Evolutionary conservation across 345 rosid genomes (phyloP), one percentile per base, ranked within the genome.

Genomic region (Gossypium thurberi): DNA sequence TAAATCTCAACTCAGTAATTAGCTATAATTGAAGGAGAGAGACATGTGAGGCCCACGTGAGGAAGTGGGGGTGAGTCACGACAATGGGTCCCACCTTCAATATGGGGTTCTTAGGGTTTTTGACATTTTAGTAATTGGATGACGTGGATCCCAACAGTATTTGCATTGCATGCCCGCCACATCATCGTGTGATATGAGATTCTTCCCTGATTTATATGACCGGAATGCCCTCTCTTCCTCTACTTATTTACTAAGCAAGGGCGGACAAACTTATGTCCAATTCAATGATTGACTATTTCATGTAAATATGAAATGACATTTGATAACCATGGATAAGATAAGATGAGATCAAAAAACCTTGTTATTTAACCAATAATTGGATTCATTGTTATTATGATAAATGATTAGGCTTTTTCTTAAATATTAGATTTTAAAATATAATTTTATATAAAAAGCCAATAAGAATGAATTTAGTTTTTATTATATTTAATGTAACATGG

Each of bases 401-500:
- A 10, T 23, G 26, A 21, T 57, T 57, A 23, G 33, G 28, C 7
- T 57, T 33, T 33, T 33, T 5, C 7, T 33, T 33, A 33, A 33
- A 5, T 33, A 33, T 33, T 33, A 5, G 0, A 33, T 33, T 5
- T 33, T 4, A 33, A 33, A 33, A 33, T 4, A 33, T 4, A 33
- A 33, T 33, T 33, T 33, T 33, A 33, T 33, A 0, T 33, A 33
- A 33, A 33, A 33, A 33, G 0, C 6, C 40, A 33, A 33, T 1
- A 33, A 33, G 0, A 4, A 33, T 4, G 37, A 33, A 33, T 33
- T 33, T 33, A 33, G 1, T 33, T 33, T 26, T 33, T 33, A 0
- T 4, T 33, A 33, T 4, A 33, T 0, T 5, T 33, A 1, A 33
- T 5, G 0, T 33, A 5, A 33, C 0, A 33, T 33, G 1, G 0